Evolutionary conservation across 768 basidiomycete genomes (phyloP).

Genomic region (Amanita subjunquillea): DNA sequence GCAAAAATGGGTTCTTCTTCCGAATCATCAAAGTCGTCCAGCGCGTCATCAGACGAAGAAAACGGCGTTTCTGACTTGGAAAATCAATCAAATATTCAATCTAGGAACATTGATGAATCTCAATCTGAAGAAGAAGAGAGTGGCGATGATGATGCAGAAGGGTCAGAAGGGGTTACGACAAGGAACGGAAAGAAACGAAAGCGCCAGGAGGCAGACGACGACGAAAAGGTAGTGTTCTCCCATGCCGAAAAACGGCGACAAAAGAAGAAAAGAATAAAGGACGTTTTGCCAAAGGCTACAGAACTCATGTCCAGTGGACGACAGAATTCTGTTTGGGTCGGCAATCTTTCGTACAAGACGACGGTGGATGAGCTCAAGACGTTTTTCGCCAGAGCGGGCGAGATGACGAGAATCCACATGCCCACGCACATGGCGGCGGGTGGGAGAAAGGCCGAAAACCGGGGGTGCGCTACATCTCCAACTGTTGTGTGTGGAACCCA

Average conservation of each 20-base stretch:
- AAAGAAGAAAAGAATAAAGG: conserved; percentile 18
- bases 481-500: too few species aligned
- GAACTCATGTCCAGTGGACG: conserved; percentile 16
- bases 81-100: too few species aligned
- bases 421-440: conserved; percentile 53
- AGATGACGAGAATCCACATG: conserved; percentile 73
- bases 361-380: conserved; percentile 55
- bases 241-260: conserved; percentile 64
- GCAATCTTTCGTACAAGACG: conserved; percentile 89
- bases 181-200: background rate
- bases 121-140: background rate
- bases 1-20: background rate
- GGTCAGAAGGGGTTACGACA: background rate
- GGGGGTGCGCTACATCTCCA: conserved; percentile 39
- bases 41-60: background rate
- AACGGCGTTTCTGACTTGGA: background rate
- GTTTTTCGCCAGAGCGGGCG: conserved; percentile 62
- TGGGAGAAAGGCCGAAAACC: conserved; percentile 53
- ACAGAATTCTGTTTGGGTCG: conserved; percentile 91
- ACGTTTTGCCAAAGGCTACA: too few species aligned
- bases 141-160: background rate
- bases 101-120: background rate
- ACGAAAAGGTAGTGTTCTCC: conserved; percentile 38
- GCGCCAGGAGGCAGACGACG: background rate
- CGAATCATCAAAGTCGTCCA: background rate